Percentiles rank a stretch among this genome's conserved stretches.
These are phyloP conservation scores for Xylaria sp. DNA, from an alignment of 2,329 filamentous ascomycete genomes.

Conservation along the genomic window DNA sequence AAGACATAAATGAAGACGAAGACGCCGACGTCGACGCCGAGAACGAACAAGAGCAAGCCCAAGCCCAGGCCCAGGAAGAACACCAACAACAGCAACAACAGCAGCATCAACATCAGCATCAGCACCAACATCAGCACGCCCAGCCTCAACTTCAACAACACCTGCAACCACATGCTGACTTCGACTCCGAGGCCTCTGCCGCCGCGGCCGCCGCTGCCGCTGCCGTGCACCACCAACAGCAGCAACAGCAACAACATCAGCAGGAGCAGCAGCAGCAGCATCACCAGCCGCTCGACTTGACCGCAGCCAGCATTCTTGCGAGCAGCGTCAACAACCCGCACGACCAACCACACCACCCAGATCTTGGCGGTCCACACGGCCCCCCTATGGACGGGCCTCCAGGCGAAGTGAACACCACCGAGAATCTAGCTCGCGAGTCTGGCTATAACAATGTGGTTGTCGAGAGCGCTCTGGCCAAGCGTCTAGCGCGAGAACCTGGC, in stretches of 20 bases:
- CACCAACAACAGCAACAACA: slow-evolving; percentile 39
- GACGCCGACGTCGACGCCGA: slow-evolving; percentile 37
- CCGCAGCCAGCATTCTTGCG: slow-evolving; percentile 48
- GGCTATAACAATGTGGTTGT: slow-evolving; percentile 61
- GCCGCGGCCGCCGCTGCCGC: slow-evolving; percentile 51
- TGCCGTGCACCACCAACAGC: slow-evolving; percentile 44
- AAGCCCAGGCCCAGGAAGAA: slow-evolving; percentile 42
- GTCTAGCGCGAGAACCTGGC: slow-evolving; percentile 61
- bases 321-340: slow-evolving; percentile 48
- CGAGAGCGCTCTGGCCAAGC: slow-evolving; percentile 66
- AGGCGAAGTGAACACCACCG: slow-evolving; percentile 54
- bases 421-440: slow-evolving; percentile 58
- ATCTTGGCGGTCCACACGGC: slow-evolving; percentile 44
- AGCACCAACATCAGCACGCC: slow-evolving; percentile 39
- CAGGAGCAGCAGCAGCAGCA: slow-evolving; percentile 46
- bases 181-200: slow-evolving; percentile 47
- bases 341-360: slow-evolving; percentile 47
- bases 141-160: slow-evolving; percentile 41
- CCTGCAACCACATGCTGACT: slow-evolving; percentile 36
- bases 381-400: slow-evolving; percentile 40
- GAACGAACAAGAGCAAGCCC: slow-evolving; percentile 42
- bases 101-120: slow-evolving; percentile 33
- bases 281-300: slow-evolving; percentile 49
- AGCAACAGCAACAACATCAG: slow-evolving; percentile 46
- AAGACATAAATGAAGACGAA: slow-evolving; percentile 38